These are phyloP conservation scores for Amanita pallidorosea DNA, from an alignment of 768 basidiomycete genomes.

Conservation along the genomic window DNA sequence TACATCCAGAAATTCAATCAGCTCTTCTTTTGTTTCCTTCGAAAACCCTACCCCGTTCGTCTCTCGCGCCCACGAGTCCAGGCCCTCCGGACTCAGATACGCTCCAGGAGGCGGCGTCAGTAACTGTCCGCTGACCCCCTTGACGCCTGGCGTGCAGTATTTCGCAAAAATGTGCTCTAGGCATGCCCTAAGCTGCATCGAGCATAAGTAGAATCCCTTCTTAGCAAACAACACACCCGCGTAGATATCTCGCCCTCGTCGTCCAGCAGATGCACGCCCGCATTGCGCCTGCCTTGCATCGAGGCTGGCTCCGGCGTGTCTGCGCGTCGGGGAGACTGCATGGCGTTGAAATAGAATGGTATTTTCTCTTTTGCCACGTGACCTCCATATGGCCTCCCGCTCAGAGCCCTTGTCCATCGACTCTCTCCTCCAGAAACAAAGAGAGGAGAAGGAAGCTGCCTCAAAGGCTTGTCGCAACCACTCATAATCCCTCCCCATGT, in stretches of 20 bases:
- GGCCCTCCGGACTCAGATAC: constrained; percentile 44
- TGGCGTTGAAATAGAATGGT: constrained; percentile 10
- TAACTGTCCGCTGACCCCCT: constrained; percentile 17
- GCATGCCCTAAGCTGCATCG: constrained; percentile 49
- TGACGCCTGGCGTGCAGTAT: constrained; percentile 48
- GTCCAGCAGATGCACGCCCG: constrained; percentile 49
- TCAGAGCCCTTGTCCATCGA: constrained; percentile 84
- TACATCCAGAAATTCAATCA: constrained; percentile 65
- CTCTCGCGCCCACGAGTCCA: constrained; percentile 69
- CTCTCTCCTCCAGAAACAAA: constrained; percentile 76
- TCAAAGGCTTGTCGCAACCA: constrained; percentile 50
- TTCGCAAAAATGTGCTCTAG: constrained; percentile 72
- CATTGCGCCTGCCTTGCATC: constrained; percentile 47
- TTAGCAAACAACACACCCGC: constrained; percentile 28
- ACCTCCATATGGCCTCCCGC: constrained; percentile 31
- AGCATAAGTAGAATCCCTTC: constrained; percentile 1
- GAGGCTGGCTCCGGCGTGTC: constrained; percentile 56
- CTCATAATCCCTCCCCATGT: background rate
- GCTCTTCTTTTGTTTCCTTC: constrained; percentile 67
- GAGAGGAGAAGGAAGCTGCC: constrained; percentile 80
- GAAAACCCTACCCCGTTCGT: constrained; percentile 80
- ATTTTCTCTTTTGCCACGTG: constrained; percentile 7
- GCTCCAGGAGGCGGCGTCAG: constrained; percentile 44
- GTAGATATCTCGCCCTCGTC: constrained; percentile 59
- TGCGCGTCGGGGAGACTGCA: constrained; percentile 31